These are phyloP conservation scores for Fomitopsis schrenkii DNA, from an alignment of 1,284 basidiomycete species.

Conservation along the genomic window DNA sequence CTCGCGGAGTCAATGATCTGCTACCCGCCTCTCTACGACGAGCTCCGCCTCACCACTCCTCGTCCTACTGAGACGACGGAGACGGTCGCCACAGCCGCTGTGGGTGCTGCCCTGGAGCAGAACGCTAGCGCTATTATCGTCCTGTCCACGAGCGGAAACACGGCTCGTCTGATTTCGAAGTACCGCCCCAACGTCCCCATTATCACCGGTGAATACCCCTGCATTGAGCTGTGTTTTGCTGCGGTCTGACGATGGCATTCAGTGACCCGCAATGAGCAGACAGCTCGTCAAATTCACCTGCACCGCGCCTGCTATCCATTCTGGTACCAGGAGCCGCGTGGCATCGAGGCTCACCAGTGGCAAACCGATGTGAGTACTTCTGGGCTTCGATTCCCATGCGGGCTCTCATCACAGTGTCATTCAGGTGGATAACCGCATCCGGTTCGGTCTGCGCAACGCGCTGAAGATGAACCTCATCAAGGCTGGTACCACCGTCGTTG, in stretches of 20 bases:
- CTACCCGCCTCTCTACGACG: conserved; percentile 90
- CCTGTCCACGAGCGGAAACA: conserved; percentile 95
- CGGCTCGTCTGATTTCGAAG: conserved; percentile 95
- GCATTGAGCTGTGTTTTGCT: neutral
- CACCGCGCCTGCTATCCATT: conserved; percentile 98
- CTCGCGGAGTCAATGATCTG: conserved; percentile 93
- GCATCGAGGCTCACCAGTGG: conserved; percentile 88
- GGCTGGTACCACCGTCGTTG: conserved; percentile 88
- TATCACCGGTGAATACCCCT: conserved; percentile 64
- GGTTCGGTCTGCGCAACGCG: conserved; percentile 89
- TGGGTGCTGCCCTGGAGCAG: conserved; percentile 93
- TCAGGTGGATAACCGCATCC: conserved; percentile 84
- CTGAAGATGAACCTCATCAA: conserved; percentile 86
- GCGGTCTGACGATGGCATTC: conserved; percentile 9
- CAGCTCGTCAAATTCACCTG: conserved; percentile 94
- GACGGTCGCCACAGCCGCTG: conserved; percentile 91
- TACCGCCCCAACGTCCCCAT: conserved; percentile 95
- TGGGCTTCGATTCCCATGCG: conserved; percentile 18
- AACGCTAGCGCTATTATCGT: conserved; percentile 93
- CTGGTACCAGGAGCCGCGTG: conserved; percentile 92
- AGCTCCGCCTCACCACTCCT: conserved; percentile 73
- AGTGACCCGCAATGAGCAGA: conserved; percentile 97
- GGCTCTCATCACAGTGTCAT: conserved; percentile 13
- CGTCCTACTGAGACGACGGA: conserved; percentile 91
- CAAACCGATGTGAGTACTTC: conserved; percentile 82